Evolutionary conservation across 2,329 filamentous ascomycete genomes (phyloP).

Genomic region (Colletotrichum magnum): DNA sequence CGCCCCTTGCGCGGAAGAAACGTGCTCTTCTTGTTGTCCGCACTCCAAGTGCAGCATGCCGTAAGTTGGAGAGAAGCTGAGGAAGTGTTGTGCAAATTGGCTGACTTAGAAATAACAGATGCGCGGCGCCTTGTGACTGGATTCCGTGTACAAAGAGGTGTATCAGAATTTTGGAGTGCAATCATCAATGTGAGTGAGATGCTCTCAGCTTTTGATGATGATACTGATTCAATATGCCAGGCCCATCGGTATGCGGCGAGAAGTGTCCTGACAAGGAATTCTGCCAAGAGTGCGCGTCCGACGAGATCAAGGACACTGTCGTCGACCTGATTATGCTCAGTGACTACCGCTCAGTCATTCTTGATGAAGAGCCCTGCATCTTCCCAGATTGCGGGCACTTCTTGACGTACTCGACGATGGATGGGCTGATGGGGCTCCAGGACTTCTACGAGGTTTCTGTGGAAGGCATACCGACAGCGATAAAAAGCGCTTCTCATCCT

Average conservation of each 20-base stretch:
- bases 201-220: background rate
- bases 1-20: conserved; percentile 68
- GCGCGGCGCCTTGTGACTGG: conserved; percentile 77
- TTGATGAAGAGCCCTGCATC: conserved; percentile 73
- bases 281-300: conserved; percentile 70
- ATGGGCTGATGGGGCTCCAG: conserved; percentile 70
- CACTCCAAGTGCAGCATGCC: conserved; percentile 68
- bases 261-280: conserved; percentile 64
- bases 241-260: conserved; percentile 76
- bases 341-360: conserved; percentile 69
- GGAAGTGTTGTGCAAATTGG: background rate
- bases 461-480: conserved; percentile 49
- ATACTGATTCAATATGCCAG: conserved; percentile 24
- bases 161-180: conserved; percentile 65
- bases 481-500: conserved; percentile 56
- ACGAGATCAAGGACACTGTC: conserved; percentile 57
- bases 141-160: conserved; percentile 76
- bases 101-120: conserved; percentile 3
- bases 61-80: conserved; percentile 48
- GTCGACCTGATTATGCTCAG: conserved; percentile 72
- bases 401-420: conserved; percentile 71
- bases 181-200: conserved; percentile 66
- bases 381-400: conserved; percentile 76
- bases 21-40: conserved; percentile 68
- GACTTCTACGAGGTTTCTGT: conserved; percentile 62